Evolutionary conservation across 2,329 filamentous ascomycete species (phyloP).

Genomic region (Diaporthe vexans): DNA sequence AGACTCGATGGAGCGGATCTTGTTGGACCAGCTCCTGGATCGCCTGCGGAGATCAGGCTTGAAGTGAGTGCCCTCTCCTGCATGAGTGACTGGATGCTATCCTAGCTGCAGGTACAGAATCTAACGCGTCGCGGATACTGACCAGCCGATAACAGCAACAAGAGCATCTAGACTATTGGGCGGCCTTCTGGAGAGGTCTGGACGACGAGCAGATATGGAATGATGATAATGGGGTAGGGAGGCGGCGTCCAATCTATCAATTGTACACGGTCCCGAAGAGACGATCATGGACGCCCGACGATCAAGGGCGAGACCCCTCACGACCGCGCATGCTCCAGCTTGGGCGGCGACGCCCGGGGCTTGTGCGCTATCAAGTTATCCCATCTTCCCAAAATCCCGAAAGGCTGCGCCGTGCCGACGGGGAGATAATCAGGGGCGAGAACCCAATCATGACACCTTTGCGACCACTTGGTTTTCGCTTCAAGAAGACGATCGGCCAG

Average conservation of each 20-base stretch:
- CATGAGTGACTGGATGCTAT: not conserved
- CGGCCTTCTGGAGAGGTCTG: constrained; percentile 1
- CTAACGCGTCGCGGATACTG: not conserved
- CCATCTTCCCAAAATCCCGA: not conserved
- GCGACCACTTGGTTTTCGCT: constrained; percentile 9
- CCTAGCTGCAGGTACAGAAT: not conserved
- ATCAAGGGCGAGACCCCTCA: not conserved
- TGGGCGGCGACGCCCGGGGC: no score
- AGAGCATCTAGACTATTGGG: constrained; percentile 10
- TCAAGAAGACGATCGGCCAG: constrained; percentile 14
- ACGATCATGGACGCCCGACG: not conserved
- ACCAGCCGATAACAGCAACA: not conserved
- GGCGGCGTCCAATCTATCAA: not conserved
- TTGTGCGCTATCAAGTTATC: not conserved
- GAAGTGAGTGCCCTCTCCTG: not conserved
- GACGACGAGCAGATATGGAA: not conserved
- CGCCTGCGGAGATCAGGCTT: not conserved
- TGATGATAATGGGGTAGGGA: not conserved
- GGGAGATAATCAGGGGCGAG: not conserved
- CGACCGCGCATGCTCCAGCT: not conserved
- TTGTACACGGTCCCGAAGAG: constrained; percentile 6
- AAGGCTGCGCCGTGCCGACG: not conserved
- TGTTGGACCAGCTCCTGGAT: no score
- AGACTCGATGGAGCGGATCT: not conserved
- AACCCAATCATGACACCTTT: constrained; percentile 16